A percentile compares a stretch with the other conserved stretches of the same genome.
Conservation (phyloP, 257 asterid species). For the Przewalskia tangutica region DNA sequence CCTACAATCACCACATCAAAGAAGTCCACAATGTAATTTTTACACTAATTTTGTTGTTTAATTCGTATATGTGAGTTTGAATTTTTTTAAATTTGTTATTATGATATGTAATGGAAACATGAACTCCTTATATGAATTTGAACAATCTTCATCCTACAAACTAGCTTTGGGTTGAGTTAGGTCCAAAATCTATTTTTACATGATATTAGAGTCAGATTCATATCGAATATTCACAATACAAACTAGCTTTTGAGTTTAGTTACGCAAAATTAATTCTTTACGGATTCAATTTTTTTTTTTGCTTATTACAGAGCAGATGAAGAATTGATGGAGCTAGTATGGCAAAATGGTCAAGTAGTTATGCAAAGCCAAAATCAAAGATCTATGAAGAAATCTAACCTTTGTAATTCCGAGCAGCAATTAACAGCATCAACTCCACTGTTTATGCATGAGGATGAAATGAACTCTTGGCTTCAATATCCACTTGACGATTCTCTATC, state of each 20-base stretch:
- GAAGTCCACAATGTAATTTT: conserved; percentile 10
- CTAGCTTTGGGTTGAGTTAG: too few species aligned
- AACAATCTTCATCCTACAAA: too few species aligned
- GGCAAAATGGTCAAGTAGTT: conserved; percentile 21
- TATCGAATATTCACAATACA: too few species aligned
- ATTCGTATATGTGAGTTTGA: not conserved
- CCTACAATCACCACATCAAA: not conserved
- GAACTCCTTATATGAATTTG: too few species aligned
- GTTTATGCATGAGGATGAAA: conserved; percentile 28
- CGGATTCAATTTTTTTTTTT: not conserved
- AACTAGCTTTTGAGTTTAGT: too few species aligned
- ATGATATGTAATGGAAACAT: too few species aligned
- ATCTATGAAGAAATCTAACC: not conserved
- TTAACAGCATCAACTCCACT: conserved; percentile 1
- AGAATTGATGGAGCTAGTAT: conserved; percentile 20
- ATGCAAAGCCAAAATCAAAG: conserved; percentile 10
- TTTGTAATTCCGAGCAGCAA: not conserved
- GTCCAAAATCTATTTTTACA: too few species aligned
- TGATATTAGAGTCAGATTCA: too few species aligned
- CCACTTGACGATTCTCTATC: conserved; percentile 9
- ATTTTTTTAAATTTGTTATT: not conserved
- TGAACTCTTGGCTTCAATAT: conserved; percentile 23
- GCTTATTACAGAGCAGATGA: conserved; percentile 1
- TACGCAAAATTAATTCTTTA: too few species aligned
- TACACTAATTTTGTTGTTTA: not conserved